Conservation (phyloP, 2,329 filamentous ascomycete species). For the Exophiala alcalophila region DNA sequence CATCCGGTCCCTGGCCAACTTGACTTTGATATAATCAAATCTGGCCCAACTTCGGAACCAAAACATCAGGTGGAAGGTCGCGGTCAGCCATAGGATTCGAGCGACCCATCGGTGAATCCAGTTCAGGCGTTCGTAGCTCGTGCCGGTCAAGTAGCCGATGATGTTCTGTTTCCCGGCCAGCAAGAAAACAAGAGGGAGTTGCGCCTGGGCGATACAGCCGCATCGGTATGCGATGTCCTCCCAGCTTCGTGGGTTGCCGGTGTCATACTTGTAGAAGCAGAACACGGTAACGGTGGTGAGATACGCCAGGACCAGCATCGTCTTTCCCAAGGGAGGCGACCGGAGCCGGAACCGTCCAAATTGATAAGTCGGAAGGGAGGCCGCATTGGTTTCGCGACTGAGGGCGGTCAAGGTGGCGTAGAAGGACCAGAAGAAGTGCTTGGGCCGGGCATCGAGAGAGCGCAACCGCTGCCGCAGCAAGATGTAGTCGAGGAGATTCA, state of each 20-base stretch:
- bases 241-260: conserved; percentile 49
- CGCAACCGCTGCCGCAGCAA: conserved; percentile 49
- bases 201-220: conserved; percentile 52
- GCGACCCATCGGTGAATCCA: conserved; percentile 54
- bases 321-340: conserved; percentile 39
- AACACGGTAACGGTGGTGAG: conserved; percentile 24
- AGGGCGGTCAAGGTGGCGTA: conserved; percentile 56
- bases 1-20: conserved; percentile 50
- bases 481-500: conserved; percentile 47
- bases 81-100: conserved; percentile 51
- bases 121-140: conserved; percentile 51
- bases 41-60: conserved; percentile 53
- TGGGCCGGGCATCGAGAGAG: conserved; percentile 53
- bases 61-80: conserved; percentile 55
- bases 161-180: conserved; percentile 57
- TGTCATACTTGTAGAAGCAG: conserved; percentile 56
- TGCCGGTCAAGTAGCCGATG: conserved; percentile 47
- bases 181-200: conserved; percentile 56
- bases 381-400: conserved; percentile 53
- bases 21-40: conserved; percentile 49
- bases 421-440: conserved; percentile 44
- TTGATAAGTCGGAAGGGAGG: conserved; percentile 36
- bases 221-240: conserved; percentile 57
- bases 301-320: conserved; percentile 35
- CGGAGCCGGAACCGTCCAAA: conserved; percentile 34